These are phyloP conservation scores for Rubroboletus satanas DNA, from an alignment of 768 basidiomycete genomes.

Conservation along the genomic window DNA sequence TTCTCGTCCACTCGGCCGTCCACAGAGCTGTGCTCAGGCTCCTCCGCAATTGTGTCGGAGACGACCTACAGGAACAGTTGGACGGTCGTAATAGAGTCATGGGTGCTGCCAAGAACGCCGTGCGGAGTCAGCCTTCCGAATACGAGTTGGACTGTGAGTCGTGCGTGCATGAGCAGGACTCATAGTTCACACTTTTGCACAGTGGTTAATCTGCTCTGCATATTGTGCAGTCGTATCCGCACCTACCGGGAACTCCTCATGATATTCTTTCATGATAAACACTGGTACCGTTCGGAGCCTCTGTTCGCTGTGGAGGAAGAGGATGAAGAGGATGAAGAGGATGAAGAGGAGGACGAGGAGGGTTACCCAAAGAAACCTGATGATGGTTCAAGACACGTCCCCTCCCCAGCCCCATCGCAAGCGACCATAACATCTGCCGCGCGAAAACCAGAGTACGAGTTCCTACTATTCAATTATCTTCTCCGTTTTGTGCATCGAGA, in stretches of 20 bases:
- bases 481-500: constrained; percentile 94
- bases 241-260: constrained; percentile 86
- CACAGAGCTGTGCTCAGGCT: constrained; percentile 85
- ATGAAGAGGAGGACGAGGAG: constrained; percentile 44
- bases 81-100: constrained; percentile 73
- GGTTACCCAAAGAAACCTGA: constrained; percentile 6
- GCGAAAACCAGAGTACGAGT: constrained; percentile 88
- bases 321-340: constrained; percentile 66
- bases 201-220: constrained; percentile 93
- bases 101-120: constrained; percentile 77
- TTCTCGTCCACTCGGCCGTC: constrained; percentile 86
- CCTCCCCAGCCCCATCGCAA: constrained; percentile 64
- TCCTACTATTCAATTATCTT: constrained; percentile 92
- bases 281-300: constrained; percentile 77
- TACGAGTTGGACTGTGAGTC: constrained; percentile 83
- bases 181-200: constrained; percentile 11
- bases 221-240: constrained; percentile 87
- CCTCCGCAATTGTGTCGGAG: constrained; percentile 85
- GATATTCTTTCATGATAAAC: constrained; percentile 96
- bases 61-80: constrained; percentile 82
- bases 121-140: constrained; percentile 72
- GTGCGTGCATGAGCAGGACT: neutral
- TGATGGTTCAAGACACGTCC: constrained; percentile 21
- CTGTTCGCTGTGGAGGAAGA: constrained; percentile 74
- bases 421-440: constrained; percentile 50